Evolutionary conservation across 2,329 filamentous ascomycete genomes (phyloP).

Genomic region (Trichoderma atrobrunneum): DNA sequence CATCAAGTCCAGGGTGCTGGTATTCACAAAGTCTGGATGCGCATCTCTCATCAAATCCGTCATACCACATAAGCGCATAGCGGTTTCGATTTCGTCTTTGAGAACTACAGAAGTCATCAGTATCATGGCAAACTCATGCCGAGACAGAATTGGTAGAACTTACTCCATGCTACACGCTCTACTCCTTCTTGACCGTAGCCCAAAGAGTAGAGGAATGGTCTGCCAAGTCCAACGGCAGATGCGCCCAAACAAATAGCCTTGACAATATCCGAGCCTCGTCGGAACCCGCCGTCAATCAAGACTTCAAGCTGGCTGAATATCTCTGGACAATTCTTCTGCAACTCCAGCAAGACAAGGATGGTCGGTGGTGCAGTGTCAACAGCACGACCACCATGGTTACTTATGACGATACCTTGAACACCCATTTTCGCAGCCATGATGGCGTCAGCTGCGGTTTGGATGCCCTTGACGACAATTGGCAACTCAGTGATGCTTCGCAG

Average conservation of each 20-base stretch:
- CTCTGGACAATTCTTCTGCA: conserved; percentile 10
- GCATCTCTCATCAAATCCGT: conserved; percentile 13
- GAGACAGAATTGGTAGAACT: background rate
- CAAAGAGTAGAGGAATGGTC: conserved; percentile 4
- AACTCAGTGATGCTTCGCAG: background rate
- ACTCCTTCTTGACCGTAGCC: conserved; percentile 8
- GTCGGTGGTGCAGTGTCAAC: conserved; percentile 3
- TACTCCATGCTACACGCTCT: conserved; percentile 8
- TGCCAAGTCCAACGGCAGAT: conserved; percentile 10
- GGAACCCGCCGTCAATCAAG: conserved; percentile 3
- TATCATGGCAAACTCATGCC: background rate
- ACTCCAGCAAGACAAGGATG: conserved; percentile 2
- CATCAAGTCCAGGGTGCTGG: conserved; percentile 4
- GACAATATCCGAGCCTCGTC: conserved; percentile 10
- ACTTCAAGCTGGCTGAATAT: conserved; percentile 12
- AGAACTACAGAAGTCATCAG: background rate
- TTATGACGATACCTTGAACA: conserved; percentile 6
- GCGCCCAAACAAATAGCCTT: conserved; percentile 9
- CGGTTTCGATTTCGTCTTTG: conserved; percentile 11
- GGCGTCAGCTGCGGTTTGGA: background rate
- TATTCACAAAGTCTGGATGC: conserved; percentile 13
- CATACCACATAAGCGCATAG: conserved; percentile 12
- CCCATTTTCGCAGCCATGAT: conserved; percentile 7
- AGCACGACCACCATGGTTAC: conserved; percentile 11
- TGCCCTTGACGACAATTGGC: conserved; percentile 2